Base-by-base conservation (phyloP, 2,329 filamentous ascomycete species). In the Apiospora hydei region DNA sequence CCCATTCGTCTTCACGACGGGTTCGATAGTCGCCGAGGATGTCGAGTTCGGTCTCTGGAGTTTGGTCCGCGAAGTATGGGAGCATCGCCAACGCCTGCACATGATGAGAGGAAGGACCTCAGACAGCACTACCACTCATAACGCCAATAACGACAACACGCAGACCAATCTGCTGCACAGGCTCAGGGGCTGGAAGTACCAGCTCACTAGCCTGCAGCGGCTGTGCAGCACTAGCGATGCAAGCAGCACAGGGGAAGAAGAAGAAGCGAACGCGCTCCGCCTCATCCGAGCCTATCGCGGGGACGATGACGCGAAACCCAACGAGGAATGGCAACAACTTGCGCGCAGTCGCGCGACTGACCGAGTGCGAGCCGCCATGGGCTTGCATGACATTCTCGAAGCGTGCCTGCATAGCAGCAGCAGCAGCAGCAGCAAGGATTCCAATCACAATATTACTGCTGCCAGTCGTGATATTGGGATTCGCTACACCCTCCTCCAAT, bases 31-130 rank as follows among this genome's bases (percentile, higher is more conserved):
- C 44, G 61, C 67, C 11, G 71, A 72, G 46, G 71, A 72, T 24
- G 67, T 70, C n/a, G 66, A 70, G 8, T 24, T 72, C 4, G 71
- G 71, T 51, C 57, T 72, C 21, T 72, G 71, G 34, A 16, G n/a
- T 24, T 8, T 70, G 10, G 16, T 24, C 26, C 57, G 57, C 3
- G 53, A 53, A 8, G 18, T 72, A 24, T 72, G 71, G 71, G 26
- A 38, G n/a, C 47, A 14, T 41, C 34, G 57, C 34, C 57, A 64
- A 41, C 57, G 57, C 34, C 57, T 24, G 34, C 57, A 8, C 4
- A 41, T 41, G 30, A 34, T 2, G 57, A 41, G 16, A 34, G 30
- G 34, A 18, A 41, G 30, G 1, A 14, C 57, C 57, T n/a, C 57
- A 1, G 57, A 41, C 30, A n/a, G 18, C 10, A 61, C 26, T 21